phyloP scores from a whole-genome alignment of 257 asterid genomes.

The Solanum lignicaule region DNA sequence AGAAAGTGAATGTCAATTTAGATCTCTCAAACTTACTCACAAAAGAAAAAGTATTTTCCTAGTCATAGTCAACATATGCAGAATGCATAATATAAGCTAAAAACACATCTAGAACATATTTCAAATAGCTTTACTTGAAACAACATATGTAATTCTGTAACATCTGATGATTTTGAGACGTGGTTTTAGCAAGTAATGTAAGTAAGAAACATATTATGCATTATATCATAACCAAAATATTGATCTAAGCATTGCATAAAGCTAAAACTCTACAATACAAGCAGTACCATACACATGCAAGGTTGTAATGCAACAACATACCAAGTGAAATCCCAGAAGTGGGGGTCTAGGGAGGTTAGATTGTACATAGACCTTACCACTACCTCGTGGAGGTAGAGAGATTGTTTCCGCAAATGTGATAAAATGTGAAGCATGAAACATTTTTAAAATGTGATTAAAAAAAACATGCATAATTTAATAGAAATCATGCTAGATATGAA shows the following conservation, averaged over 20 bases:
- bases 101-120: no score
- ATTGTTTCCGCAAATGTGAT: not conserved
- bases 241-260: not conserved
- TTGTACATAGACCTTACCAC: not conserved
- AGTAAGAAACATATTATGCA: not conserved
- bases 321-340: not conserved
- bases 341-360: not conserved
- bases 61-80: not conserved
- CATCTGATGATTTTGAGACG: not conserved
- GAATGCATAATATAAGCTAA: not conserved
- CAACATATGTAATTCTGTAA: not conserved
- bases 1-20: not conserved
- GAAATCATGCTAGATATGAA: not conserved
- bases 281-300: not conserved
- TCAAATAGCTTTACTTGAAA: not conserved
- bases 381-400: not conserved
- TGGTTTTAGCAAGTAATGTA: not conserved
- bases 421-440: not conserved
- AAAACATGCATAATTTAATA: not conserved
- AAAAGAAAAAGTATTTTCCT: not conserved
- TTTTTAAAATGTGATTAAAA: not conserved
- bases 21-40: conserved; percentile 3
- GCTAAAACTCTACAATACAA: not conserved
- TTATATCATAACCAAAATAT: not conserved
- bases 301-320: not conserved